Evolutionary conservation across 805 yeast genomes (phyloP).

Genomic region (Zygoascus tannicola): DNA sequence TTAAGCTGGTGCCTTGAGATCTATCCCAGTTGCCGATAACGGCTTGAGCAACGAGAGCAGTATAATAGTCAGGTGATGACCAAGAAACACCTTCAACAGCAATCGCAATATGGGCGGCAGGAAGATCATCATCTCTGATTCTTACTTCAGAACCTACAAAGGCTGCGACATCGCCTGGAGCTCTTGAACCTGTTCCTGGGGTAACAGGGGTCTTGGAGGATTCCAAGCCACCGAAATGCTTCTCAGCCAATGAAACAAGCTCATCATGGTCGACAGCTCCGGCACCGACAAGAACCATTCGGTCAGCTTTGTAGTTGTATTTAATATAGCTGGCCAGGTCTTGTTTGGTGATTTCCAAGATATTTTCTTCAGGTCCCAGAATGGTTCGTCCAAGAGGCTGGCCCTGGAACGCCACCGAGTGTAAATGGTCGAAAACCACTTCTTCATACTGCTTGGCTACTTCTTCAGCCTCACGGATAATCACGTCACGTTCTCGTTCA

Average conservation of each 20-base stretch:
- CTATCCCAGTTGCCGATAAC: constrained; percentile 97
- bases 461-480: constrained; percentile 92
- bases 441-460: constrained; percentile 98
- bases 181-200: constrained; percentile 57
- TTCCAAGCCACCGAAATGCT: constrained; percentile 49
- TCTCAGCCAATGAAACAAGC: constrained; percentile 65
- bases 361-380: constrained; percentile 86
- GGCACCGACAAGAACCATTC: constrained; percentile 95
- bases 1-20: constrained; percentile 71
- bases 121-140: constrained; percentile 71
- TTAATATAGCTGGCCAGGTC: constrained; percentile 75
- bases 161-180: constrained; percentile 57
- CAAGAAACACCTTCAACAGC: constrained; percentile 98
- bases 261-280: constrained; percentile 88
- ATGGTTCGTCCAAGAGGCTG: constrained; percentile 97
- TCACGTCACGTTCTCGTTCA: constrained; percentile 93
- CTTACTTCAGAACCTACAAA: constrained; percentile 83
- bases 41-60: constrained; percentile 93
- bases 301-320: constrained; percentile 85
- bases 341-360: constrained; percentile 62
- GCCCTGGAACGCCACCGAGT: constrained; percentile 78
- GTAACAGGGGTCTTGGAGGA: constrained; percentile 47
- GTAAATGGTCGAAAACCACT: constrained; percentile 93
- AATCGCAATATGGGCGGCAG: constrained; percentile 83
- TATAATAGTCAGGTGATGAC: constrained; percentile 92